Percentiles rank a stretch among this genome's conserved stretches.
phyloP scores from a whole-genome alignment of 169 alveolate genomes.

The Besnoitia besnoiti region DNA sequence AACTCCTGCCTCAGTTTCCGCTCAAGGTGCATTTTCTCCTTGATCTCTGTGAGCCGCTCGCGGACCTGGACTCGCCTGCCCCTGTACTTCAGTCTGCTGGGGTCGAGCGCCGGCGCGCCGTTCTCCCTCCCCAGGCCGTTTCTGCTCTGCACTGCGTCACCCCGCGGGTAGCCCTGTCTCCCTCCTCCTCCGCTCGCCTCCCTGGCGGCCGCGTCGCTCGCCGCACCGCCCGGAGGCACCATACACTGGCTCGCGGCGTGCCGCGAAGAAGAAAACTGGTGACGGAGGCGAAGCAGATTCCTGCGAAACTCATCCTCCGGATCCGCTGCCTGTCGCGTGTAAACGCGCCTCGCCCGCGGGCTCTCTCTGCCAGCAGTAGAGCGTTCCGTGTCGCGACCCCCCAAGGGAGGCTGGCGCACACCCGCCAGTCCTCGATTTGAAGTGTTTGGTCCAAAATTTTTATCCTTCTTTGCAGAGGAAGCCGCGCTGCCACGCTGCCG shows the following conservation, averaged over 20 bases:
- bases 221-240: background rate
- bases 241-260: too few relatives aligned
- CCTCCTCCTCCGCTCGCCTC: background rate
- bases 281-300: background rate
- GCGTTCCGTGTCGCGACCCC: too few relatives aligned
- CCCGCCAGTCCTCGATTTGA: too few relatives aligned
- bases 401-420: too few relatives aligned
- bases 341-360: too few relatives aligned
- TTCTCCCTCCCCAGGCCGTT: background rate
- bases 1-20: background rate
- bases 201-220: background rate
- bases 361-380: too few relatives aligned
- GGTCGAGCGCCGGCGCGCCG: background rate
- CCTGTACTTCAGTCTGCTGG: background rate
- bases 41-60: background rate
- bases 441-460: too few relatives aligned
- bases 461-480: too few relatives aligned
- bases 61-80: background rate
- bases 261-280: background rate
- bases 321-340: too few relatives aligned
- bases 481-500: too few relatives aligned
- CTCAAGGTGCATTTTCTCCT: background rate
- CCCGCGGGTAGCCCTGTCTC: background rate
- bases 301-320: background rate
- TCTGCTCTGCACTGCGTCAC: background rate